phyloP scores from a whole-genome alignment of 208 protist genomes.

The Tritrichomonas musculus region DNA sequence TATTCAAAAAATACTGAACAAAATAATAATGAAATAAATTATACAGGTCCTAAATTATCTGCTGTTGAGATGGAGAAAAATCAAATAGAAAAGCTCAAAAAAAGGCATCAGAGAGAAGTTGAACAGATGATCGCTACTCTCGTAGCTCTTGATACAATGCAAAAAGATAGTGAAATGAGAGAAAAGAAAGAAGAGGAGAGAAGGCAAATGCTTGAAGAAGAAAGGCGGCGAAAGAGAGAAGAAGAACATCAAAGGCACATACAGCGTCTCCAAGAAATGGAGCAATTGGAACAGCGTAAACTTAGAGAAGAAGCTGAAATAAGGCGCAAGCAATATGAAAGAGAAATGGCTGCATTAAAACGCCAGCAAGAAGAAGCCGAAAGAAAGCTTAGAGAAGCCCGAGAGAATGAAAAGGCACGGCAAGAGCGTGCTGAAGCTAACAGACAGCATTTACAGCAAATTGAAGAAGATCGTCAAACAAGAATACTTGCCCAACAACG shows the following conservation, averaged over 20 bases:
- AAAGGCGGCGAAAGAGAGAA: neutral
- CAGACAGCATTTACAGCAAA: neutral
- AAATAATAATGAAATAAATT: neutral
- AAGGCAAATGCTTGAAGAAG: neutral
- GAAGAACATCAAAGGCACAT: neutral
- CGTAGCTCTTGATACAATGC: neutral
- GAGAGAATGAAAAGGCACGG: neutral
- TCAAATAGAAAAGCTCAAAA: conserved; percentile 3
- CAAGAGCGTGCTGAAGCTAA: neutral
- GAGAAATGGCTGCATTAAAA: neutral
- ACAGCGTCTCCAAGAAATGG: neutral
- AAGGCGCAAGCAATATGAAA: neutral
- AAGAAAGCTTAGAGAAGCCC: neutral
- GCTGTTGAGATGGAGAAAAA: neutral
- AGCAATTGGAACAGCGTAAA: neutral
- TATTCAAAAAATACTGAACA: neutral
- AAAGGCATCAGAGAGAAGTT: neutral
- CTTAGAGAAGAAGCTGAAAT: neutral
- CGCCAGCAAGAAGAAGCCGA: neutral
- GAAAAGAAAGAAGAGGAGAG: neutral
- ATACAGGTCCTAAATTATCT: neutral
- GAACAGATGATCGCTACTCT: conserved; percentile 11
- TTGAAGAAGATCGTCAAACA: conserved; percentile 1
- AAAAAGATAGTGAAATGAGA: neutral
- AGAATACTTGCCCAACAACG: neutral